A percentile compares a stretch with the other conserved stretches of the same genome.
Conservation (phyloP, 2,329 filamentous ascomycete species). For the Epichloe uncinata region DNA sequence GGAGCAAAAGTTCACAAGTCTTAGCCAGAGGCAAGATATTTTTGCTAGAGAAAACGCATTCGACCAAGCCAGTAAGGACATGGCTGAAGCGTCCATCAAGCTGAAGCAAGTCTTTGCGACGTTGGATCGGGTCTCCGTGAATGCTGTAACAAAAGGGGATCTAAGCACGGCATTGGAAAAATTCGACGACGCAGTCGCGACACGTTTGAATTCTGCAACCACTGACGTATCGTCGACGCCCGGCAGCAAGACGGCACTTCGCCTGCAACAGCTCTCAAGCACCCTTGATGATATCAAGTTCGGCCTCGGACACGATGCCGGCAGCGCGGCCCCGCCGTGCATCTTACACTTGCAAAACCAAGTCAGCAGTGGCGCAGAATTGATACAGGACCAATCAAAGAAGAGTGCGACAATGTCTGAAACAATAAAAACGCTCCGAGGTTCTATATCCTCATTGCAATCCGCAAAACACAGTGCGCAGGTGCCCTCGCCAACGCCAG, state of each 20-base stretch:
- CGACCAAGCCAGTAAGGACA: neutral
- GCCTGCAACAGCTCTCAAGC: neutral
- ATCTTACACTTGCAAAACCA: neutral
- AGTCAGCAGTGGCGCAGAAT: neutral
- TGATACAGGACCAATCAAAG: slow-evolving; percentile 1
- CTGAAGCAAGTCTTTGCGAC: neutral
- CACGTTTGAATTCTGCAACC: neutral
- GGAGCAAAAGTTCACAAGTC: slow-evolving; percentile 5
- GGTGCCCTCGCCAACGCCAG: neutral
- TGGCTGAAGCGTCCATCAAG: neutral
- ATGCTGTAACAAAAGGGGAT: neutral
- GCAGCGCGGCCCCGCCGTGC: neutral
- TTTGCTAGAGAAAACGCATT: neutral
- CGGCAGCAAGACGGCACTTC: neutral
- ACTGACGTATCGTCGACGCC: neutral
- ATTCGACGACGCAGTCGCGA: slow-evolving; percentile 1
- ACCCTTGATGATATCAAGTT: neutral
- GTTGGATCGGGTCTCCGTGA: neutral
- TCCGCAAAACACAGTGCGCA: neutral
- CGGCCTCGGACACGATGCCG: neutral
- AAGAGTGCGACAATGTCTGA: neutral
- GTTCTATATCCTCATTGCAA: neutral
- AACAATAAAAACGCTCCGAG: slow-evolving; percentile 1
- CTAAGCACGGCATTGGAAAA: neutral
- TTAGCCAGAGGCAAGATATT: neutral